These are phyloP conservation scores for Cotoneaster glaucophyllus DNA, from an alignment of 306 rosid species.

Conservation along the genomic window DNA sequence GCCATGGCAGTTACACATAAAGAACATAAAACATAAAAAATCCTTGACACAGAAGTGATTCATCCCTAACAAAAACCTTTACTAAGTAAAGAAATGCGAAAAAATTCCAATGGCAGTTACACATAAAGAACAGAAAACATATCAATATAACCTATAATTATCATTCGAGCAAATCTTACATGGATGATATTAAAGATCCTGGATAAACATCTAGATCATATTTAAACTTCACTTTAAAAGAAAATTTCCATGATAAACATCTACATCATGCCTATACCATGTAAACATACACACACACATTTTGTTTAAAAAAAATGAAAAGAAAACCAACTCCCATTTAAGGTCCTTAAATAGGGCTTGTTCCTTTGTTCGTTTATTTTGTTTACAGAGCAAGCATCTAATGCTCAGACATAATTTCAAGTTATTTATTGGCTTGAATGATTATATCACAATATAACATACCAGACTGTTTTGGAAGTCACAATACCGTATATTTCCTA, in stretches of 20 bases:
- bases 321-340: too few species aligned
- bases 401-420: not conserved
- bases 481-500: not conserved
- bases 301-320: too few species aligned
- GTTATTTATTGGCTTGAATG: not conserved
- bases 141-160: not conserved
- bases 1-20: not conserved
- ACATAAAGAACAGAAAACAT: not conserved
- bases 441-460: not conserved
- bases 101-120: not conserved
- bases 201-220: not conserved
- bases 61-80: slow-evolving; percentile 51
- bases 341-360: not conserved
- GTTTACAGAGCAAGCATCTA: not conserved
- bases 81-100: not conserved
- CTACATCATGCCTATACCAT: not conserved
- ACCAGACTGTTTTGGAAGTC: not conserved
- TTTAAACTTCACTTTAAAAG: not conserved
- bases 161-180: not conserved
- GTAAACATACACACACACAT: too few species aligned
- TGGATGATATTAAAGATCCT: not conserved
- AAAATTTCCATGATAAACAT: not conserved
- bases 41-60: slow-evolving; percentile 93
- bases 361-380: not conserved
- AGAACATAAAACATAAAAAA: not conserved